Evolutionary conservation across 495 filamentous ascomycete genomes (phyloP).

Genomic region (Cetradonia linearis): DNA sequence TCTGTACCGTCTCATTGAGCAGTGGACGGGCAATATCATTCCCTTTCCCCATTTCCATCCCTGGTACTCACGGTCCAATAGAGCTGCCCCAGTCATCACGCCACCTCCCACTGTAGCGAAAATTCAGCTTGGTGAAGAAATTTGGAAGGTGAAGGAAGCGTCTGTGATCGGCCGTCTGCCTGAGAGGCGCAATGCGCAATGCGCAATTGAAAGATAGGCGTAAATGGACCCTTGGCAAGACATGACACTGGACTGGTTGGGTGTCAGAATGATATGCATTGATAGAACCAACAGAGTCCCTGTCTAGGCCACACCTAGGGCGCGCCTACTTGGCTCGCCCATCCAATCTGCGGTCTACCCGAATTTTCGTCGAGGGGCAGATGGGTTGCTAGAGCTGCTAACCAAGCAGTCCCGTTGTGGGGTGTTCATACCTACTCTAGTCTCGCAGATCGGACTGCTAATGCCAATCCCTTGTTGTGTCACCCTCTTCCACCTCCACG

Average conservation of each 20-base stretch:
- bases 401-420: conserved; percentile 11
- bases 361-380: conserved; percentile 9
- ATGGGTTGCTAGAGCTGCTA: background rate
- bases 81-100: background rate
- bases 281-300: conserved; percentile 7
- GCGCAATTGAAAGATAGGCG: conserved; percentile 15
- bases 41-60: background rate
- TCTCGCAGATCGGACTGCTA: conserved; percentile 7
- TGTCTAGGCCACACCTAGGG: conserved; percentile 3
- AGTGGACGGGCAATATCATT: background rate
- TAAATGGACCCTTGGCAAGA: background rate
- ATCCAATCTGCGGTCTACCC: conserved; percentile 3
- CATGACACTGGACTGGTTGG: conserved; percentile 9
- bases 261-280: conserved; percentile 17
- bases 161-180: background rate
- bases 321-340: conserved; percentile 1
- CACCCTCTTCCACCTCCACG: background rate
- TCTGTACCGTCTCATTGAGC: background rate
- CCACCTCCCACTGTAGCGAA: conserved; percentile 2
- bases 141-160: too few species aligned
- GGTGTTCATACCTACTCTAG: conserved; percentile 9
- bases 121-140: background rate
- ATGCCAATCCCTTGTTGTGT: conserved; percentile 1
- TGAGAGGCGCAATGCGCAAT: conserved; percentile 6
- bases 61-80: background rate